Evolutionary conservation across 2,329 filamentous ascomycete genomes (phyloP).

Genomic region (Seiridium unicorne): DNA sequence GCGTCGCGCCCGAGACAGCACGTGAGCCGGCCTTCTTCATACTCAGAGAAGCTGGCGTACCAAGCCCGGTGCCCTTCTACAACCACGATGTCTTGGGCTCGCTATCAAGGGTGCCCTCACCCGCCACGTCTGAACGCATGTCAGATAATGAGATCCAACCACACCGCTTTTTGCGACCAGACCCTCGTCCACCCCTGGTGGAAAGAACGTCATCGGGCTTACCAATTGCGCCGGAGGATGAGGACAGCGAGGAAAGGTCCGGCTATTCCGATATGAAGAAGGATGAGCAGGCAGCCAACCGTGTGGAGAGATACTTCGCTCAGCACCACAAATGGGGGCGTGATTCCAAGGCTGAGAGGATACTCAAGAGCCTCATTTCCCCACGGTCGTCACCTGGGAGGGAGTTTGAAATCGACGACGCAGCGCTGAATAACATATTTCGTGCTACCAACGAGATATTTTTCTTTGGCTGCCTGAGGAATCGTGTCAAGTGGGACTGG

Average conservation of each 20-base stretch:
- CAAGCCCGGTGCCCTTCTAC: slow-evolving; percentile 15
- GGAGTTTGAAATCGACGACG: slow-evolving; percentile 55
- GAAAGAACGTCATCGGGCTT: slow-evolving; percentile 50
- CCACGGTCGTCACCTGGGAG: slow-evolving; percentile 40
- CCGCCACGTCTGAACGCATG: slow-evolving; percentile 11
- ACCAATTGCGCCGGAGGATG: slow-evolving; percentile 40
- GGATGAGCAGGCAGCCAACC: slow-evolving; percentile 46
- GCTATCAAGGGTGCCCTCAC: slow-evolving; percentile 10
- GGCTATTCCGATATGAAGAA: slow-evolving; percentile 36
- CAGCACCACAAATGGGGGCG: slow-evolving; percentile 41
- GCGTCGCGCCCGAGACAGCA: slow-evolving; percentile 13
- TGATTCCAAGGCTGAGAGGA: slow-evolving; percentile 54
- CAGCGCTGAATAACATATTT: slow-evolving; percentile 57
- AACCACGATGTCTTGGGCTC: slow-evolving; percentile 20
- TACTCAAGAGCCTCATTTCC: slow-evolving; percentile 56
- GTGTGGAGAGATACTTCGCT: slow-evolving; percentile 48
- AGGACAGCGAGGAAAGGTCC: slow-evolving; percentile 23
- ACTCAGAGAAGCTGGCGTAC: slow-evolving; percentile 25
- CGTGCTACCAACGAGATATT: slow-evolving; percentile 62
- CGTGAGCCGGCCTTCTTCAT: slow-evolving; percentile 28
- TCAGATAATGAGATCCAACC: neutral
- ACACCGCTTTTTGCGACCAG: neutral
- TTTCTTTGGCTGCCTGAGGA: slow-evolving; percentile 54
- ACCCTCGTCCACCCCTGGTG: slow-evolving; percentile 26
- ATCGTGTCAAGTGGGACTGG: slow-evolving; percentile 64